These are phyloP conservation scores for Cercospora zeae-maydis DNA, from an alignment of 2,329 filamentous ascomycete species.

Conservation along the genomic window DNA sequence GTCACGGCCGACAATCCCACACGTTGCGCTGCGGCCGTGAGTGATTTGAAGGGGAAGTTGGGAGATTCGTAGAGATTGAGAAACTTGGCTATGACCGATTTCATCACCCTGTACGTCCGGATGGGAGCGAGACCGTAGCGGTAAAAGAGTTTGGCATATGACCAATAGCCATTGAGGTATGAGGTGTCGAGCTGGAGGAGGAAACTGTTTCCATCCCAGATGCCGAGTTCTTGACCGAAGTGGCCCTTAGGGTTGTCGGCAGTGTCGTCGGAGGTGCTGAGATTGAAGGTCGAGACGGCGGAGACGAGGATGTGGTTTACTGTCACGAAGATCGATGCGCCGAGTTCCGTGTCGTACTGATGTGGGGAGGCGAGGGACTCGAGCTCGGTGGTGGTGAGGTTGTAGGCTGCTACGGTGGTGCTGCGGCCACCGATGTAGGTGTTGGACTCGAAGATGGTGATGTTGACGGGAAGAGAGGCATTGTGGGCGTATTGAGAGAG, in stretches of 20 bases:
- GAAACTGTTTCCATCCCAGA: constrained; percentile 80
- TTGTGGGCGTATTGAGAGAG: constrained; percentile 66
- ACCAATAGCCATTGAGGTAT: constrained; percentile 67
- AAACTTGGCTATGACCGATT: constrained; percentile 67
- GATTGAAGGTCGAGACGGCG: constrained; percentile 67
- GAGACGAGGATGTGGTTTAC: constrained; percentile 79
- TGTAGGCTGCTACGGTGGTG: constrained; percentile 74
- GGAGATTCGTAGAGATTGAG: constrained; percentile 75
- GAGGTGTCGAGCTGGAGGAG: constrained; percentile 58
- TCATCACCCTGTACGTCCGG: constrained; percentile 68
- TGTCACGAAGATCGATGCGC: constrained; percentile 86
- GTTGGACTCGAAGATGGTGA: constrained; percentile 83
- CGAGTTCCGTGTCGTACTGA: constrained; percentile 69
- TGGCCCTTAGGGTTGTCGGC: constrained; percentile 45
- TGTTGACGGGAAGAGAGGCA: constrained; percentile 61
- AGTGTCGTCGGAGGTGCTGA: constrained; percentile 47
- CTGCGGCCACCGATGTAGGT: constrained; percentile 78
- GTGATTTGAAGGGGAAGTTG: constrained; percentile 76
- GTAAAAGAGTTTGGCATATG: constrained; percentile 74
- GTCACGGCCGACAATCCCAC: constrained; percentile 66
- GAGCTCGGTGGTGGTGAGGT: constrained; percentile 46
- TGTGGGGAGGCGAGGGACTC: constrained; percentile 53
- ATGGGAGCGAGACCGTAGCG: constrained; percentile 79
- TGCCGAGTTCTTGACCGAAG: constrained; percentile 59
- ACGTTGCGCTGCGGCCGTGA: constrained; percentile 65